A percentile compares a stretch with the other conserved stretches of the same genome.
These are phyloP conservation scores for Backusella circina DNA, from an alignment of 192 early-diverging fungal genomes.

Conservation along the genomic window DNA sequence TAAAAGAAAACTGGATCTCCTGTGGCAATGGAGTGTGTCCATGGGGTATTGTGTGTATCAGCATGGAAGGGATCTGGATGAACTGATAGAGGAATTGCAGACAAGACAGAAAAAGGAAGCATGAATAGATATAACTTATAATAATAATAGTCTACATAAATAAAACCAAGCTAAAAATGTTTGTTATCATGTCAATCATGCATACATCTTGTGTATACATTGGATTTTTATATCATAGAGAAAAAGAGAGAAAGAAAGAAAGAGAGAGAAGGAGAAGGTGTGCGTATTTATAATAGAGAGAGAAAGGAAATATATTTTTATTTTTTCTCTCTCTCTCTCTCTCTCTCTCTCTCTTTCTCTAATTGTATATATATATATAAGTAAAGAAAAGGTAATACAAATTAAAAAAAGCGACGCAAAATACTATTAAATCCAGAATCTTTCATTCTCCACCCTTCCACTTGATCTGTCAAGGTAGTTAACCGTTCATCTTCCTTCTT, in stretches of 20 bases:
- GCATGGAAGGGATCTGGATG: not conserved
- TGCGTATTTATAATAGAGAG: not conserved
- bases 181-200: not conserved
- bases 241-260: not conserved
- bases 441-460: constrained; percentile 16
- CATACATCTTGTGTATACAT: not conserved
- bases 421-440: constrained; percentile 16
- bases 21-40: constrained; percentile 7
- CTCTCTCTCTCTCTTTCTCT: not conserved
- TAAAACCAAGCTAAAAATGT: not conserved
- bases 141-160: not conserved
- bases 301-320: not conserved
- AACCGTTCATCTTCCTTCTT: constrained; percentile 9
- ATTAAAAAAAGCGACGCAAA: constrained; percentile 11
- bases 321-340: not conserved
- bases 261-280: not conserved
- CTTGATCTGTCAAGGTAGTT: constrained; percentile 6
- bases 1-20: not conserved
- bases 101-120: not conserved
- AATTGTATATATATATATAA: not conserved
- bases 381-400: not conserved
- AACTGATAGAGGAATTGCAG: not conserved
- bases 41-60: constrained; percentile 10
- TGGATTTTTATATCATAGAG: not conserved
- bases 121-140: too few relatives aligned